Base-by-base conservation (phyloP, 2,329 filamentous ascomycete genomes). In the Neophaeococcomyces mojaviensis region DNA sequence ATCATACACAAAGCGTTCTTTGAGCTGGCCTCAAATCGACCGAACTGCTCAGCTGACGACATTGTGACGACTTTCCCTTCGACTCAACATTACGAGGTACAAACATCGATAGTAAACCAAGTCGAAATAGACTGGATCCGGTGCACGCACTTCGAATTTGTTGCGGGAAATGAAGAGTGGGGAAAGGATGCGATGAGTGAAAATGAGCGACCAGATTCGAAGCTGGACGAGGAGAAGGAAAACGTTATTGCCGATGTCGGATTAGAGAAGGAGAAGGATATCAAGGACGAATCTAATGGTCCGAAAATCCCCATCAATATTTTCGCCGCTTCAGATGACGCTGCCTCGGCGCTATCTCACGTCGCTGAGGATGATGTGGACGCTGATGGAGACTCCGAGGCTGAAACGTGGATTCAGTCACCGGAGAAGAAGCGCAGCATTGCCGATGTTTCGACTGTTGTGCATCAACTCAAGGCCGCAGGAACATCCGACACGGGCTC, bases 371-470 rank as follows among this genome's bases (percentile, higher is more conserved):
- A 44, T 28, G 41, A 36, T 18, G 22, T 37, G 41, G 41, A 44
- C 36, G 59, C 54, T 39, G 62, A 69, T 46, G 65, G 59, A 22
- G 69, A 72, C 55, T 71, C 68, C 36, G 69, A 72, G 59, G 69
- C 69, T 44, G 69, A 72, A 57, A 72, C 69, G 16, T 68, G 71
- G 48, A 72, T 72, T 46, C 68, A 71, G 54, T 71, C 69, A 5
- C 68, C 69, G 4, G 66, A 71, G 57, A 71, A 71, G 59, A 67
- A 66, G 55, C 64, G 64, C 47, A 64, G 67, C 43, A 30, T 52
- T 7, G 33, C 33, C 12, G 53, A 54, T 33, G 49, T 38, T 35
- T 37, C 49, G 24, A 50, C 52, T 34, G 45, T 46, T 8, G 16
- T 46, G 18, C 41, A 46, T 20, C 46, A 28, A 8, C 37, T 48